Evolutionary conservation across 1,284 basidiomycete species (phyloP), one percentile per base, ranked within the genome.

Genomic region (Cerioporus squamosus): DNA sequence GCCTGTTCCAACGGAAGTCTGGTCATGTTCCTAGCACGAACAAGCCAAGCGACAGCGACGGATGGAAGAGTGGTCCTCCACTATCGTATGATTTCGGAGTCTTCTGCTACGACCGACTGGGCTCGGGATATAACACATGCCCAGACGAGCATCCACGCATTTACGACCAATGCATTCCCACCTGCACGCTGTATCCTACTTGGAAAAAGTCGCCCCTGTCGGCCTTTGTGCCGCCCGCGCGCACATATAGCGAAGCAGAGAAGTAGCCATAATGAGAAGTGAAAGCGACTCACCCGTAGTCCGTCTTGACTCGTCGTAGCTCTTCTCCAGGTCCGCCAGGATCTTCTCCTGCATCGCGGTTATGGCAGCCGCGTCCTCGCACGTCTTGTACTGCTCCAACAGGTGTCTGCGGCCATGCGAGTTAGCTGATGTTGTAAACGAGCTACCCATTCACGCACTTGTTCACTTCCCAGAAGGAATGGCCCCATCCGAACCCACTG

Each of bases 401-500:
- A 57, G 10, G 44, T 57, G 53, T 26, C 57, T 59, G 40, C 10
- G 33, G 15, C 12, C 5, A 22, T 24, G n/a, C 33, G 44, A 39
- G 23, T 46, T 26, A 47, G 29, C 45, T 18, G 33, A 12, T 22
- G 39, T 18, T n/a, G 10, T 20, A 17, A 9, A 29, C 14, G 14
- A 12, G 15, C 33, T 14, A 17, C 33, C 12, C 33, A 17, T 2
- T n/a, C 5, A 72, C 82, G 54, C 63, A 90, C 92, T 79, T 77
- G 71, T 98, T 98, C 54, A 97, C 87, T 61, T 86, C 81, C 78
- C 84, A 92, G 74, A 97, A 97, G 3, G 92, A 84, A 45, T 83
- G 83, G 2, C 93, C 94, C 94, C 95, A 97, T 5, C 92, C 90
- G 70, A 97, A 97, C 12, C 86, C 87, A 55, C 80, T 79, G 26